Base-by-base conservation (phyloP, 805 yeast genomes). In the Myxozyma sirexii region DNA sequence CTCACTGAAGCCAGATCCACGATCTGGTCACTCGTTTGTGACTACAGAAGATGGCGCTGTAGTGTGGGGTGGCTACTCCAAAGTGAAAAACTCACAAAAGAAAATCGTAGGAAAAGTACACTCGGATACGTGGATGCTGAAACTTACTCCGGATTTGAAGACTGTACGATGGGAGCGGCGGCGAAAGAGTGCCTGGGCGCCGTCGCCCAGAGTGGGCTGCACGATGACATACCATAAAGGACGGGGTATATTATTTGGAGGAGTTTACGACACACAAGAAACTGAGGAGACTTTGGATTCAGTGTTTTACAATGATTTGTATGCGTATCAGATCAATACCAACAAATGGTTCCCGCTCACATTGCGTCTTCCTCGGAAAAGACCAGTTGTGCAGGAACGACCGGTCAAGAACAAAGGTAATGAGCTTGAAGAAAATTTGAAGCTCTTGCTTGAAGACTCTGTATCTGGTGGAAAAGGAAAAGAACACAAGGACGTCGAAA, bases 141-240 rank as follows among this genome's bases (percentile, higher is more conserved):
- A 87, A 69, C 90, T 93, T 96, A 90, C 89, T 71, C 75, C 87
- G 19, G 97, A 93, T 70, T 79, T 91, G 17, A 81, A 83, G 60
- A 87, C 81, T 2, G 79, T 88, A 4, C 77, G 96, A 64, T 92
- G 96, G 88, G 98, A 94, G 74, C 80, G 97, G 71, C 82, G 96
- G 66, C 83, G 89, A 62, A 90, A 89, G 67, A 93, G 90, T 70
- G 96, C 96, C 2, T 88, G 86, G 71, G 91, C 86, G 62, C 97
- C 97, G 3, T 83, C 93, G 5, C 88, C 97, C 13, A 82, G 98
- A 68, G 97, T 90, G n/a, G 98, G 99, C 0, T 88, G 96, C 70
- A 86, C 96, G 3, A 83, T 93, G 86, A 91, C 85, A 8, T 80
- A 80, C 65, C 98, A 93, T 74, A 88, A 89, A 68, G 96, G 96